Evolutionary conservation across 2,329 filamentous ascomycete species (phyloP), one percentile per base, ranked within the genome.

Genomic region (Aspergillus sp.): DNA sequence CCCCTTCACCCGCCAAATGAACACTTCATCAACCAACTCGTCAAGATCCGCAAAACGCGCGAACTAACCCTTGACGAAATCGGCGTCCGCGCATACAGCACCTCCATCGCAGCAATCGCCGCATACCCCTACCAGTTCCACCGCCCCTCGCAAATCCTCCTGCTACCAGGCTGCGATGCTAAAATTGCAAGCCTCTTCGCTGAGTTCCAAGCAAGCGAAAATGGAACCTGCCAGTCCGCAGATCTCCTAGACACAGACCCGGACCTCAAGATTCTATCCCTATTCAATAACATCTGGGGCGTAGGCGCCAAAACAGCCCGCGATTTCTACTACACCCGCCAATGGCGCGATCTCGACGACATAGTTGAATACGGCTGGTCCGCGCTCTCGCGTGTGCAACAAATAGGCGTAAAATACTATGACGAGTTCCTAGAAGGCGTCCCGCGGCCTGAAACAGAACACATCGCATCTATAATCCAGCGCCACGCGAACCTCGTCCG

Each of bases 371-470:
- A 83, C 58, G 90, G 87, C 9, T 97, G 91, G 91, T 64, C 74
- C 17, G 75, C 67, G 0, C 74, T 97, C 1, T 85, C 78, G 0
- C 82, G 90, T 10, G 86, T 88, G 1, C 91, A 96, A 66, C 90
- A 97, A 64, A 95, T 97, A 47, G 91, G 93, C 0, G 74, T 96
- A 41, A 97, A 97, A 64, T 96, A 84, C 68, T 95, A 94, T 64
- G 86, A 94, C 30, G 91, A 97, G 53, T 86, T 98, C 47, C 72
- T 80, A 41, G 68, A 77, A 13, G 82, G 79, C 12, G 88, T 97
- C 4, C 79, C 88, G 0, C 80, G 90, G 1, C 49, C 61, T 0
- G 90, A 97, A 65, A 86, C 89, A 0, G 83, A 88, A 56, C 60
- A 64, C 0, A 95, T 95, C 46, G 81, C 79, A 0, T 59, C 70